A percentile compares a stretch with the other conserved stretches of the same genome.
Conservation (phyloP, 805 yeast genomes). For the Scheffersomyces amazonensis region DNA sequence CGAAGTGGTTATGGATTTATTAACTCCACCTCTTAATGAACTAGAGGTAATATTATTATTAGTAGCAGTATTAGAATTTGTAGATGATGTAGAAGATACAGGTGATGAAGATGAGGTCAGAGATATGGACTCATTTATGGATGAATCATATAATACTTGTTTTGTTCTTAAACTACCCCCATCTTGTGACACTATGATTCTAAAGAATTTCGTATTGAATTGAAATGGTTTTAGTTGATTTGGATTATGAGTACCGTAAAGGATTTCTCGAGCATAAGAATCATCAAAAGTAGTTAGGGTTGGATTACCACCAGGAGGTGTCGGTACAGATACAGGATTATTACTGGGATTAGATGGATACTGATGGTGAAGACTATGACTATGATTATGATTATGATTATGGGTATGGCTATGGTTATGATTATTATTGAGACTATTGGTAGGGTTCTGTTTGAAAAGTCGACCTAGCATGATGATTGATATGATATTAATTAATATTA, state of each 20-base stretch:
- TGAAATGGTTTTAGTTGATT: conserved; percentile 23
- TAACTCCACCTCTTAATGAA: too few relatives aligned
- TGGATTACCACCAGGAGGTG: background rate
- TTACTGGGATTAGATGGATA: conserved; percentile 2
- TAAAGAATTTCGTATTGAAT: conserved; percentile 28
- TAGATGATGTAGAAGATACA: background rate
- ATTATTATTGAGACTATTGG: conserved; percentile 1
- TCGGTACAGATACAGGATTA: conserved; percentile 2
- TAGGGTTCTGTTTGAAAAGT: conserved; percentile 27
- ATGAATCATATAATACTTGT: conserved; percentile 48
- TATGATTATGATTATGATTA: background rate
- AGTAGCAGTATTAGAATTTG: background rate
- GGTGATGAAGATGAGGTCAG: conserved; percentile 1
- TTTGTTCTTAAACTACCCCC: conserved; percentile 46
- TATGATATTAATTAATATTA: background rate
- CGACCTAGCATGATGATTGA: conserved; percentile 37
- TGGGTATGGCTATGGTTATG: conserved; percentile 3
- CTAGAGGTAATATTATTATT: conserved; percentile 1
- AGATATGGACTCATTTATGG: background rate
- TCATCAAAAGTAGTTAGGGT: conserved; percentile 36
- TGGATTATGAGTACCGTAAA: conserved; percentile 41
- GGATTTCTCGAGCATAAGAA: conserved; percentile 41
- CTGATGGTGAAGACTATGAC: conserved; percentile 3
- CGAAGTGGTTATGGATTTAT: conserved; percentile 20
- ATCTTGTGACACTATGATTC: conserved; percentile 50